Evolutionary conservation across 345 rosid genomes (phyloP).

Genomic region (Lenwebbia sp.): DNA sequence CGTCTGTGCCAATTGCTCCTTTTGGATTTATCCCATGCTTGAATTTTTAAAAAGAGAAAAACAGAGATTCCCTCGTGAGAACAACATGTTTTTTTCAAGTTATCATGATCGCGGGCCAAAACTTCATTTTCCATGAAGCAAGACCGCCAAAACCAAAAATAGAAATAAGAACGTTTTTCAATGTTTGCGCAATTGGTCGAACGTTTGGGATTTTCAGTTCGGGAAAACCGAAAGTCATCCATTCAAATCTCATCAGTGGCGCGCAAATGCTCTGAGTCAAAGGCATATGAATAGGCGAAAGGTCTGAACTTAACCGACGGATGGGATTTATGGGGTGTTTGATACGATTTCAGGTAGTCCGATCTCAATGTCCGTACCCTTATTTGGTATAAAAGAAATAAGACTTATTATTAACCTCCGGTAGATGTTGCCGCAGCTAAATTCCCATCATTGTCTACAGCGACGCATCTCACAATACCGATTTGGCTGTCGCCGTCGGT

Average conservation of each 20-base stretch:
- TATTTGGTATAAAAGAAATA: background rate
- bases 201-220: background rate
- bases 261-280: background rate
- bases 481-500: slow-evolving; percentile 42
- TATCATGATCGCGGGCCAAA: background rate
- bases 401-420: slow-evolving; percentile 10
- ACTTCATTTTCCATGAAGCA: no score
- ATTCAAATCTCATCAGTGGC: background rate
- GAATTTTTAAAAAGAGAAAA: background rate
- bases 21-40: background rate
- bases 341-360: background rate
- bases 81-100: background rate
- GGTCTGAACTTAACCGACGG: background rate
- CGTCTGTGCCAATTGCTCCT: no score
- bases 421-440: slow-evolving; percentile 92
- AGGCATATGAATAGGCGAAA: background rate
- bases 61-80: no score
- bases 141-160: no score
- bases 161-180: no score
- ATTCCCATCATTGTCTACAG: slow-evolving; percentile 69
- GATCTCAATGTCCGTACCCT: background rate
- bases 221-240: background rate
- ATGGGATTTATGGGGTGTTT: background rate
- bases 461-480: slow-evolving; percentile 96
- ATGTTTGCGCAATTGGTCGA: background rate